A percentile compares a stretch with the other conserved stretches of the same genome.
Evolutionary conservation across 352 stramenopile genomes (phyloP).

Genomic region (Pythium oligandrum): DNA sequence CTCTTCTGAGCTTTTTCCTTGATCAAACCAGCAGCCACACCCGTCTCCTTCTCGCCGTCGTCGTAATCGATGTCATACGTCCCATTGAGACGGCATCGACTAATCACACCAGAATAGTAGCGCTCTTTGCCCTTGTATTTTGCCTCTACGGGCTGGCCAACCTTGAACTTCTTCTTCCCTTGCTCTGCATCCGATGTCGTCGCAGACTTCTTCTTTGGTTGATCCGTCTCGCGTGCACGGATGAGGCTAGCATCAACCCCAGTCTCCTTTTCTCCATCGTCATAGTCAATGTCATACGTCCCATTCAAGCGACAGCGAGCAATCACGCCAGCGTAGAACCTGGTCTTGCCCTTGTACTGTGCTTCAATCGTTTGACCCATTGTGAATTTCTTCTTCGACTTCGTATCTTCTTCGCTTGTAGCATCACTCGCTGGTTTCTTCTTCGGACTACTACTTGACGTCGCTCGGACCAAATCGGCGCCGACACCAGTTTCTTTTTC

Average conservation of each 20-base stretch:
- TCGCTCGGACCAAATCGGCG: slow-evolving; percentile 11
- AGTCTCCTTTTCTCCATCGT: slow-evolving; percentile 52
- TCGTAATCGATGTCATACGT: slow-evolving; percentile 47
- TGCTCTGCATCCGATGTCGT: slow-evolving; percentile 9
- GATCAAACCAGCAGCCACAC: slow-evolving; percentile 7
- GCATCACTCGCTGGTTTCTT: slow-evolving; percentile 33
- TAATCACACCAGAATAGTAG: slow-evolving; percentile 31
- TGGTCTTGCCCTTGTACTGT: slow-evolving; percentile 41
- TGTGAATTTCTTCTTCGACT: too few species aligned
- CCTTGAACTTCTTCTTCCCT: slow-evolving; percentile 17
- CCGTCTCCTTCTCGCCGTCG: slow-evolving; percentile 44
- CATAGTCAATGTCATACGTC: slow-evolving; percentile 67
- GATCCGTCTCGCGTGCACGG: slow-evolving; percentile 5
- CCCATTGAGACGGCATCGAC: slow-evolving; percentile 28
- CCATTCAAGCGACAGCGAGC: slow-evolving; percentile 39
- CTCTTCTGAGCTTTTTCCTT: slow-evolving; percentile 12
- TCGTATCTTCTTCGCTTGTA: too few species aligned
- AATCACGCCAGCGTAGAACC: slow-evolving; percentile 54
- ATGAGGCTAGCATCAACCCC: slow-evolving; percentile 27
- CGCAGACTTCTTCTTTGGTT: slow-evolving; percentile 4
- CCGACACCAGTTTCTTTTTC: slow-evolving; percentile 43
- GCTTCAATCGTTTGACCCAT: slow-evolving; percentile 36
- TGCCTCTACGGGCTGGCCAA: slow-evolving; percentile 21
- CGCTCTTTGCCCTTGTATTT: slow-evolving; percentile 31
- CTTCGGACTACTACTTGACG: slow-evolving; percentile 61